A percentile compares a stretch with the other conserved stretches of the same genome.
phyloP scores from a whole-genome alignment of 495 filamentous ascomycete genomes.

The Pseudoneurospora amorphoporcata region DNA sequence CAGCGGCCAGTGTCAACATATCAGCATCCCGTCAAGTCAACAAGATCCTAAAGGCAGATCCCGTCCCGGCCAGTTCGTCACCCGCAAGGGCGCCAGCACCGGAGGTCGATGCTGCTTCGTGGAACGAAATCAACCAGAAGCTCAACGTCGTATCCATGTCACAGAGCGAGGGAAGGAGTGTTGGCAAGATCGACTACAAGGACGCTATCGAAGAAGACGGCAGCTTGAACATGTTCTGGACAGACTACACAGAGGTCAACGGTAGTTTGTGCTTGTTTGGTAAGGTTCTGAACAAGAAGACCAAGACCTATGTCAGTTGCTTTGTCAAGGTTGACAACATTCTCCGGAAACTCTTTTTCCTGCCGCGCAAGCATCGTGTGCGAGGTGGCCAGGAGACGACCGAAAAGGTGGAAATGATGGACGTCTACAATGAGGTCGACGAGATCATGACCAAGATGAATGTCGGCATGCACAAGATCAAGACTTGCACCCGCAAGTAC shows the following conservation, averaged over 20 bases:
- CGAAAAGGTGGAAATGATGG: conserved; percentile 77
- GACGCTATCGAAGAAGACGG: conserved; percentile 86
- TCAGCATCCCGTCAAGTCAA: conserved; percentile 70
- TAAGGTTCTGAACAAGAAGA: conserved; percentile 87
- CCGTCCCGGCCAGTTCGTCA: conserved; percentile 64
- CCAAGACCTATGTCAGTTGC: conserved; percentile 68
- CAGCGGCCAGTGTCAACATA: conserved; percentile 68
- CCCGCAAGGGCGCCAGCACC: conserved; percentile 48
- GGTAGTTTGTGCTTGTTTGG: conserved; percentile 90
- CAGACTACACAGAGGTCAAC: conserved; percentile 89
- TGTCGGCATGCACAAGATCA: conserved; percentile 87
- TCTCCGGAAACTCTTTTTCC: conserved; percentile 82
- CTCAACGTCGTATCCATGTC: conserved; percentile 68
- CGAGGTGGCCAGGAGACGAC: conserved; percentile 54
- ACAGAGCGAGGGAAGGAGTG: conserved; percentile 45
- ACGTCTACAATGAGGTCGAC: conserved; percentile 85
- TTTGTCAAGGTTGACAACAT: conserved; percentile 97
- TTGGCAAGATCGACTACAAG: conserved; percentile 71
- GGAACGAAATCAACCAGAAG: conserved; percentile 79
- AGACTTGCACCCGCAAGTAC: conserved; percentile 80
- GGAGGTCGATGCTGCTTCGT: conserved; percentile 66
- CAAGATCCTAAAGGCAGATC: conserved; percentile 56
- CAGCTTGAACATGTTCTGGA: conserved; percentile 89
- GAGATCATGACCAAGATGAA: conserved; percentile 71
- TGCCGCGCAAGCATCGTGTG: conserved; percentile 60